Conservation (phyloP, 2,329 filamentous ascomycete genomes). For the Chrysoporthe puriensis region DNA sequence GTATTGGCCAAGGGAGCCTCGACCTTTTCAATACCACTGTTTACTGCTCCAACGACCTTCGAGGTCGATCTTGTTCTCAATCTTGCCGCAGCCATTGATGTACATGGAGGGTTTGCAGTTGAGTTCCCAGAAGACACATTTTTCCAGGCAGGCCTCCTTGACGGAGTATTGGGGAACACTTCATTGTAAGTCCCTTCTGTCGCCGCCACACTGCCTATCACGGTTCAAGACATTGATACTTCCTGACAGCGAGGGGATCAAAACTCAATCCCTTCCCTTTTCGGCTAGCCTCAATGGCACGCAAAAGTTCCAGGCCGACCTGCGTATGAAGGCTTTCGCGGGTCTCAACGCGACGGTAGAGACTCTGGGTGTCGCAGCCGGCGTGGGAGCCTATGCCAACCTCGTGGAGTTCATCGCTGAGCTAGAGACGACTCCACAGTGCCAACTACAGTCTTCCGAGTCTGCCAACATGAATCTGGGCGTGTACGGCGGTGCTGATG, state of each 20-base stretch:
- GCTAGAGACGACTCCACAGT: conserved; percentile 1
- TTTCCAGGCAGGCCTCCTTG: conserved; percentile 15
- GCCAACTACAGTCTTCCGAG: conserved; percentile 16
- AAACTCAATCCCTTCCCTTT: conserved; percentile 16
- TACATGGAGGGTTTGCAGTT: conserved; percentile 20
- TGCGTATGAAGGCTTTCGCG: conserved; percentile 15
- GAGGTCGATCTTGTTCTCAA: conserved; percentile 19
- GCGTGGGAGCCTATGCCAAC: conserved; percentile 19
- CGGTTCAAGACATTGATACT: background rate
- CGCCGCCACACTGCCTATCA: too few relatives aligned
- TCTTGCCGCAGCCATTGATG: conserved; percentile 2
- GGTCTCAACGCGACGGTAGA: conserved; percentile 10
- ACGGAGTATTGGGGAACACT: conserved; percentile 6
- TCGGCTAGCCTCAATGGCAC: conserved; percentile 15
- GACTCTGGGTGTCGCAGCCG: conserved; percentile 1
- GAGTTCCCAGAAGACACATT: conserved; percentile 18
- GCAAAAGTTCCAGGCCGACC: conserved; percentile 15
- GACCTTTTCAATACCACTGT: conserved; percentile 17
- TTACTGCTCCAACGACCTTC: conserved; percentile 19
- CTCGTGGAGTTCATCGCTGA: conserved; percentile 22
- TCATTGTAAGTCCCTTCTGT: conserved; percentile 13
- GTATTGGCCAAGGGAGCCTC: background rate
- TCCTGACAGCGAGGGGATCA: conserved; percentile 17
- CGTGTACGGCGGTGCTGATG: conserved; percentile 11
- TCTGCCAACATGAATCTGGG: conserved; percentile 19